Evolutionary conservation across 805 yeast genomes (phyloP).

Genomic region (Kuraishia ogatae): DNA sequence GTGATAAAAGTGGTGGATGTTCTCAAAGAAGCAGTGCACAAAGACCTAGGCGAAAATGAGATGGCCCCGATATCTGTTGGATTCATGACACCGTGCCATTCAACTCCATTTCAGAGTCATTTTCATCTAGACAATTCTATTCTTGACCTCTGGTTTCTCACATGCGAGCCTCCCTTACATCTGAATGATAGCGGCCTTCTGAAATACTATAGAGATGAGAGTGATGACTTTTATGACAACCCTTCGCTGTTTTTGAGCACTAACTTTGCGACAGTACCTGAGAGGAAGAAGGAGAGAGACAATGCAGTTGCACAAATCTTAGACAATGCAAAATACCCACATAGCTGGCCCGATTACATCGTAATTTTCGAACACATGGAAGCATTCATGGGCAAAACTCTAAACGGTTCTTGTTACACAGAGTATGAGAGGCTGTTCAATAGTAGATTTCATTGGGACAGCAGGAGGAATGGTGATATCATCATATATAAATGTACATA

Average conservation of each 20-base stretch:
- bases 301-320: not conserved
- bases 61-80: slow-evolving; percentile 48
- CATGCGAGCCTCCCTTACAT: slow-evolving; percentile 86
- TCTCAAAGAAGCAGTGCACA: slow-evolving; percentile 26
- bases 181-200: slow-evolving; percentile 24
- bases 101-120: slow-evolving; percentile 91
- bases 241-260: slow-evolving; percentile 47
- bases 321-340: slow-evolving; percentile 16
- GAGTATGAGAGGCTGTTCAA: slow-evolving; percentile 60
- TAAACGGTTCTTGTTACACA: slow-evolving; percentile 31
- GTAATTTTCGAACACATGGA: slow-evolving; percentile 64
- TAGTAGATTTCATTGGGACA: slow-evolving; percentile 79
- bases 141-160: slow-evolving; percentile 61
- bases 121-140: slow-evolving; percentile 45
- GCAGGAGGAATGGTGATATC: slow-evolving; percentile 70
- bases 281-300: not conserved
- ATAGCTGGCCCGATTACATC: slow-evolving; percentile 66
- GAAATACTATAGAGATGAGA: slow-evolving; percentile 65
- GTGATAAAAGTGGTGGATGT: slow-evolving; percentile 58
- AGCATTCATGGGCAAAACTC: slow-evolving; percentile 28
- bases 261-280: slow-evolving; percentile 34
- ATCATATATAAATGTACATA: slow-evolving; percentile 39
- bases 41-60: slow-evolving; percentile 11
- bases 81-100: slow-evolving; percentile 91
- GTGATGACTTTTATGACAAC: slow-evolving; percentile 72